phyloP scores from a whole-genome alignment of 108 stramenopile genomes.

The Halocafeteria seosinensis region DNA sequence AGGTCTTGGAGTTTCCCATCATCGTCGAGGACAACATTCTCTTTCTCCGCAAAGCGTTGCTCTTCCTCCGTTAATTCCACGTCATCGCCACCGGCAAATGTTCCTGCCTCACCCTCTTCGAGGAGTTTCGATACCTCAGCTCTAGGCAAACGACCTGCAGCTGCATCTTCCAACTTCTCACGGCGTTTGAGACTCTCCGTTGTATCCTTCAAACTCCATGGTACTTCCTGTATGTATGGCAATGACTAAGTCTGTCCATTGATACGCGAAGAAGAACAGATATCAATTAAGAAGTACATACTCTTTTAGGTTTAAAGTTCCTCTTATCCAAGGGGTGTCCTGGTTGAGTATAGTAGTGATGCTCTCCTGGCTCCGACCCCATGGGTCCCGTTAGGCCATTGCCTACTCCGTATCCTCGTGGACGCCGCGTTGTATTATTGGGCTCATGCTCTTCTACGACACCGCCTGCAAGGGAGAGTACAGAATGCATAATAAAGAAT shows the following conservation, averaged over 20 bases:
- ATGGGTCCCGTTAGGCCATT: neutral
- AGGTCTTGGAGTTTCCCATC: no score
- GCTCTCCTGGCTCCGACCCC: neutral
- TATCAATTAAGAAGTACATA: no score
- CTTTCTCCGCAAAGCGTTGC: neutral
- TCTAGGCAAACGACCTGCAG: neutral
- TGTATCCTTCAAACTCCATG: neutral
- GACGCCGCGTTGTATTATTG: neutral
- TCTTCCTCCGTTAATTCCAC: neutral
- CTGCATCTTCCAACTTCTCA: neutral
- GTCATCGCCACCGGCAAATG: neutral
- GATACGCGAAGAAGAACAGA: no score
- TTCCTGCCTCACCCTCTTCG: neutral
- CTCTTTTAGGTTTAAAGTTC: neutral
- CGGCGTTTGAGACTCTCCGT: neutral
- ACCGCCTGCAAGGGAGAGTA: no score
- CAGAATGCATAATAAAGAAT: no score
- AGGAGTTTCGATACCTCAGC: neutral
- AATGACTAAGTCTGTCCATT: no score
- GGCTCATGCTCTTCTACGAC: neutral
- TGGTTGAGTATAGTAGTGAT: neutral
- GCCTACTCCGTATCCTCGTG: neutral
- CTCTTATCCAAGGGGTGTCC: neutral
- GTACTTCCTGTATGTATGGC: no score
- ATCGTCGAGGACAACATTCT: no score